Percentiles rank a stretch among this genome's conserved stretches.
Conservation (phyloP, 805 yeast species). For the Isabelozyma rhagii region DNA sequence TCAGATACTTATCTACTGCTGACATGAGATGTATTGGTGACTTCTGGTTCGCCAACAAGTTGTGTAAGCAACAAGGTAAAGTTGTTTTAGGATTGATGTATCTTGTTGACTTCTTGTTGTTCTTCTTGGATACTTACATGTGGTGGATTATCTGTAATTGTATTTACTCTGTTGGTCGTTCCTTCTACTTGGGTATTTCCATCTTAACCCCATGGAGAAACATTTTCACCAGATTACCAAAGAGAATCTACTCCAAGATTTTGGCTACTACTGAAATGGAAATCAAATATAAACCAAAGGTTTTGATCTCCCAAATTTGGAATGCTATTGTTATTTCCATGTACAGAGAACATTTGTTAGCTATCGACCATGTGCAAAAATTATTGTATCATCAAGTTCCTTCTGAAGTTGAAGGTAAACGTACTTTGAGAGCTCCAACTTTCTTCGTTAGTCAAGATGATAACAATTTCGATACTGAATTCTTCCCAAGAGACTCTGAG, state of each 20-base stretch:
- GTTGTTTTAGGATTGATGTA: conserved; percentile 91
- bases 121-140: conserved; percentile 98
- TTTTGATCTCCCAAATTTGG: conserved; percentile 97
- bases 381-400: conserved; percentile 98
- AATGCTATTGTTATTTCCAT: conserved; percentile 97
- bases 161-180: conserved; percentile 93
- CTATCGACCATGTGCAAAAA: conserved; percentile 98
- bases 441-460: conserved; percentile 98
- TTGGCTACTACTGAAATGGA: conserved; percentile 99
- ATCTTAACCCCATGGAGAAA: conserved; percentile 99
- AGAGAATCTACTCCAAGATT: conserved; percentile 96
- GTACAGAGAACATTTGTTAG: conserved; percentile 98
- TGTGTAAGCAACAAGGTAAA: conserved; percentile 85
- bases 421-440: conserved; percentile 98
- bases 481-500: conserved; percentile 94
- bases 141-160: conserved; percentile 98
- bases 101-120: conserved; percentile 86
- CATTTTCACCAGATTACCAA: conserved; percentile 95
- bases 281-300: conserved; percentile 97
- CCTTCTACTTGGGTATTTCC: conserved; percentile 98
- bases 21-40: conserved; percentile 96
- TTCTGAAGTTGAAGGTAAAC: conserved; percentile 95
- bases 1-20: conserved; percentile 80
- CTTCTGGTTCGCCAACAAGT: conserved; percentile 70
- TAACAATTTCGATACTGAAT: conserved; percentile 89